phyloP scores from a whole-genome alignment of 352 stramenopile species.

The Pythium guiyangense region DNA sequence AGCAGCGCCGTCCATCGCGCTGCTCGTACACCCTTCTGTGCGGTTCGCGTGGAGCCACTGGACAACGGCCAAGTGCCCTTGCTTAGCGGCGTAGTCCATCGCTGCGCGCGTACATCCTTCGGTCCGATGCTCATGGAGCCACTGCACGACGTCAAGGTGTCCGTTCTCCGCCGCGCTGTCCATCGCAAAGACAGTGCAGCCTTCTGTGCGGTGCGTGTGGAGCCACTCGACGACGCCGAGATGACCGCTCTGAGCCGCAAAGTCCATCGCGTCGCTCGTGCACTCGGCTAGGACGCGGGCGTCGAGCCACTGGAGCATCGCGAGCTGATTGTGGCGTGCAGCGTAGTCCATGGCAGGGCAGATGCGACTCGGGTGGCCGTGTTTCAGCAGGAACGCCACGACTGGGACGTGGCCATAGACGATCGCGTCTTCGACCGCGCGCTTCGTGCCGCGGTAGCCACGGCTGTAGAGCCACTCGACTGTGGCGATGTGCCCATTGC shows the following conservation, averaged over 20 bases:
- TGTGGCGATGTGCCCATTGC: not conserved
- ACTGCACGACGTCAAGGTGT: constrained; percentile 43
- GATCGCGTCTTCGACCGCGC: constrained; percentile 6
- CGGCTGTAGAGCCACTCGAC: constrained; percentile 7
- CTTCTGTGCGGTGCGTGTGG: constrained; percentile 30
- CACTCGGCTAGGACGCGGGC: constrained; percentile 6
- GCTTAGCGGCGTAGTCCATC: constrained; percentile 5
- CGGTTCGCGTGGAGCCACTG: constrained; percentile 15
- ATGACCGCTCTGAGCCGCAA: constrained; percentile 30
- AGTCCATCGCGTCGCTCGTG: constrained; percentile 13
- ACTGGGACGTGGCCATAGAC: constrained; percentile 1
- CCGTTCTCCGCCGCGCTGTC: constrained; percentile 25
- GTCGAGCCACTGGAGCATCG: constrained; percentile 7
- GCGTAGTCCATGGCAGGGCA: constrained; percentile 12
- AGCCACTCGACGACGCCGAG: constrained; percentile 54
- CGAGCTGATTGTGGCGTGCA: constrained; percentile 6
- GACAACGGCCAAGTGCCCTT: constrained; percentile 7
- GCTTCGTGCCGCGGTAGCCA: constrained; percentile 2
- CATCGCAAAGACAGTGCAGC: constrained; percentile 9
- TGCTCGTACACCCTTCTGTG: constrained; percentile 7
- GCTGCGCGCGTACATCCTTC: constrained; percentile 5
- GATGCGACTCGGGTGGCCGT: constrained; percentile 3
- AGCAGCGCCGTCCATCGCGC: constrained; percentile 6
- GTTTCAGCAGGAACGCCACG: constrained; percentile 2
- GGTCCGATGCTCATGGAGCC: constrained; percentile 39